Evolutionary conservation across 208 protist species (phyloP), one percentile per base, ranked within the genome.

Genomic region (Trypanosoma mega): DNA sequence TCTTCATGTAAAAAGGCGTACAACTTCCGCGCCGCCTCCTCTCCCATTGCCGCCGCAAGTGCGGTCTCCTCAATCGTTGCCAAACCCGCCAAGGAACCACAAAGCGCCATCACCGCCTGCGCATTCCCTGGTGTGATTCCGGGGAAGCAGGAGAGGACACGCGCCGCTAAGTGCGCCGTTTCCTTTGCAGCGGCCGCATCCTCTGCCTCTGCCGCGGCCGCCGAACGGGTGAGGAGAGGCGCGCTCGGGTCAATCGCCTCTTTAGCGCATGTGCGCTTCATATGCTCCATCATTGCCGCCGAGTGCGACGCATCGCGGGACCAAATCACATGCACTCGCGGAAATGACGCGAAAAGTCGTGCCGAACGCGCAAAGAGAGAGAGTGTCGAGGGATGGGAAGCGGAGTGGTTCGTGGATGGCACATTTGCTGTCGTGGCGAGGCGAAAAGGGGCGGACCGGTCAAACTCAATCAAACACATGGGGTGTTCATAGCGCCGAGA

Each of bases 381-480:
- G 7, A n/a, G n/a, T n/a, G n/a, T n/a, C n/a, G n/a, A n/a, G n/a
- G n/a, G n/a, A n/a, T n/a, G n/a, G n/a, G n/a, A n/a, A n/a, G n/a
- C n/a, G n/a, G n/a, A 2, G 14, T 16, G 14, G 27, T 18, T 53
- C 37, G 1, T 24, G 14, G 34, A 39, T 41, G 5, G 58, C 30
- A 16, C 6, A 44, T 14, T 14, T 36, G 54, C 34, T 56, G 16
- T 68, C 71, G 50, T 72, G 21, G 55, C 60, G 16, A 95, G 47
- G 14, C 85, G 77, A 52, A 92, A 90, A 0, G 85, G 81, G 9
- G 61, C 53, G 29, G 56, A 58, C 46, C 74, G 76, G 47, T 78
- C 66, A 51, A 95, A 92, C 66, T 95, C 88, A 18, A 95, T 82
- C 26, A 95, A 66, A 44, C 69, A 82, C 23, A 95, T 50, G 0